Evolutionary conservation across 495 filamentous ascomycete species (phyloP), one percentile per base, ranked within the genome.

Genomic region (Penicillium longicatenatum): DNA sequence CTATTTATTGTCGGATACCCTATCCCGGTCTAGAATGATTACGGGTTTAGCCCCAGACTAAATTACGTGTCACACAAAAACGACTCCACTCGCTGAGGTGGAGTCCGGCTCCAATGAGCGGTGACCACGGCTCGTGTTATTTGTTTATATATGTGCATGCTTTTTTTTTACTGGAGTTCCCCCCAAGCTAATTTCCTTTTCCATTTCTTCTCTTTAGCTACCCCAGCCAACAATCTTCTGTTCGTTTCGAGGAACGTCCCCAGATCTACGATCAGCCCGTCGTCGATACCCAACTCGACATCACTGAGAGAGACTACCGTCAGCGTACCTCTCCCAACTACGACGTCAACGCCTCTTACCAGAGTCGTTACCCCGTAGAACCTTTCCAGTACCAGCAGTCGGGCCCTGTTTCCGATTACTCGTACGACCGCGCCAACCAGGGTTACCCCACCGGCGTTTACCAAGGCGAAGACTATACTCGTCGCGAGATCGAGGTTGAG

Each of bases 271-370:
- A 83, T 61, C 71, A 79, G 59, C 39, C 52, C 26, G 71, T 78
- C 59, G 72, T 75, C 59, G 70, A 78, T 61, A 78, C 79, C 60
- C 82, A 86, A 67, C 83, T 96, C 73, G 92, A 97, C 82, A 72
- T 89, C 60, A 88, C 88, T 70, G 92, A 96, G 79, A 85, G 86
- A 73, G 84, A 93, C 71, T 94, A 89, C 77, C 91, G 92, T 73
- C 82, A 87, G 73, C 88, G 88, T 64, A 79, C 86, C 74, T 83
- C 89, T 65, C 87, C 89, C 51, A 82, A 75, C 60, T 88, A 88
- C 82, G 81, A 81, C 66, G 82, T 83, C 65, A 81, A 86, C 69
- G 80, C 82, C 70, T 76, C 81, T 59, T 77, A 76, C 68, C 76
- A 86, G 71, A 71, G 75, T 78, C 73, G 75, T 71, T 74, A 68